phyloP scores from a whole-genome alignment of 2,329 filamentous ascomycete genomes.

The Colletotrichum cuscutae region DNA sequence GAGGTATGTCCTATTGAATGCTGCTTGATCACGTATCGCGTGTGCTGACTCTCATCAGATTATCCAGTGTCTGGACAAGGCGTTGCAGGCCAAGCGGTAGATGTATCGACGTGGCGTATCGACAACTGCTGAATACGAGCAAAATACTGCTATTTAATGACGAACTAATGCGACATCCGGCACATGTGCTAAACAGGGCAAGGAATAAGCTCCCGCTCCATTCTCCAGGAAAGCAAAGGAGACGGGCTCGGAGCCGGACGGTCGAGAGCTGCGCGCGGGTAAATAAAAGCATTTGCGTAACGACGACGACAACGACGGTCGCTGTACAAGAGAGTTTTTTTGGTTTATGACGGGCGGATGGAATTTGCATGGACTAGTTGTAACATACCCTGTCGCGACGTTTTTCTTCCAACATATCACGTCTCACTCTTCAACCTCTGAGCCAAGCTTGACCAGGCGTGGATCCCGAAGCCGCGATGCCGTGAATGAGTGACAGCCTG shows the following conservation, averaged over 20 bases:
- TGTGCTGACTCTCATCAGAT: slow-evolving; percentile 40
- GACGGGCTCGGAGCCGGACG: not conserved
- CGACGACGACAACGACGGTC: slow-evolving; percentile 17
- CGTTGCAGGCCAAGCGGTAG: slow-evolving; percentile 41
- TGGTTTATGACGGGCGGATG: slow-evolving; percentile 30
- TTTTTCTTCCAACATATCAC: slow-evolving; percentile 29
- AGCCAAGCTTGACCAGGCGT: not conserved
- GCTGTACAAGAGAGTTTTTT: slow-evolving; percentile 21
- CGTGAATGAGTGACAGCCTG: not conserved
- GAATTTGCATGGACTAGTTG: slow-evolving; percentile 29
- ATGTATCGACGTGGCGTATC: not conserved
- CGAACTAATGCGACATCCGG: slow-evolving; percentile 29
- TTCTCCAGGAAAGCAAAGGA: not conserved
- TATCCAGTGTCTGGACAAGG: slow-evolving; percentile 46
- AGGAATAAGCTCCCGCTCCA: slow-evolving; percentile 7
- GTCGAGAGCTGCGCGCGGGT: slow-evolving; percentile 11
- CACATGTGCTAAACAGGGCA: slow-evolving; percentile 14
- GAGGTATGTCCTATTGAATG: slow-evolving; percentile 48
- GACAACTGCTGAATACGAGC: not conserved
- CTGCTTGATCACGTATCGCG: slow-evolving; percentile 44
- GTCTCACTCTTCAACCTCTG: not conserved
- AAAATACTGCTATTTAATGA: slow-evolving; percentile 33
- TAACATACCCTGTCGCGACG: slow-evolving; percentile 35
- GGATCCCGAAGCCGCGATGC: not conserved
- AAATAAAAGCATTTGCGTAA: slow-evolving; percentile 32